Percentiles rank a stretch among this genome's conserved stretches.
Conservation (phyloP, 129 eudicot genomes). For the Escallonia rubra region DNA sequence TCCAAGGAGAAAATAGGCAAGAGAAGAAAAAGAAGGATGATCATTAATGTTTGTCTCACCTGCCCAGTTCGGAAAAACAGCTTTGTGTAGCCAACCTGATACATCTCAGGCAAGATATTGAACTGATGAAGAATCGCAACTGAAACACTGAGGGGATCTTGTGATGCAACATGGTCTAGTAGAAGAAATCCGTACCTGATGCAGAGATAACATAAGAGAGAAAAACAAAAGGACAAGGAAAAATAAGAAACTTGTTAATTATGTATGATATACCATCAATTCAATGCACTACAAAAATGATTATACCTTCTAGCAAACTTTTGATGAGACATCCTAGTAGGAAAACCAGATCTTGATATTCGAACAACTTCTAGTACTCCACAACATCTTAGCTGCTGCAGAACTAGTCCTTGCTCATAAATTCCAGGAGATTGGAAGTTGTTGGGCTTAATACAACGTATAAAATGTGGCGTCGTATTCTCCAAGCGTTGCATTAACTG, state of each 20-base stretch:
- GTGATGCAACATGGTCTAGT: constrained; percentile 66
- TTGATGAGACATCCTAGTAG: constrained; percentile 91
- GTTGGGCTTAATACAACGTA: constrained; percentile 97
- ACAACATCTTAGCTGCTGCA: constrained; percentile 91
- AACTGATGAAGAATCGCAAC: constrained; percentile 94
- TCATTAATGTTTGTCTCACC: constrained; percentile 34
- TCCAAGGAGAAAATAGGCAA: not conserved
- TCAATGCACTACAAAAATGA: not conserved
- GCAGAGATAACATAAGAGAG: constrained; percentile 13
- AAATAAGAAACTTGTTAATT: not conserved
- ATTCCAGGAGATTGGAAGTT: constrained; percentile 76
- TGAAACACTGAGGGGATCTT: constrained; percentile 84
- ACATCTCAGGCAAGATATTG: constrained; percentile 89
- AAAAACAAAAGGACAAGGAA: not conserved
- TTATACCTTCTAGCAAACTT: constrained; percentile 84
- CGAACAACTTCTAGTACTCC: constrained; percentile 96
- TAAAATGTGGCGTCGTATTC: constrained; percentile 91
- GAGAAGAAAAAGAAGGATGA: not conserved
- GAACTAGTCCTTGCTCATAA: constrained; percentile 72
- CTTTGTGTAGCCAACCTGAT: constrained; percentile 93
- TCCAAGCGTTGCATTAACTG: constrained; percentile 91
- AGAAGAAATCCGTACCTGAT: constrained; percentile 90
- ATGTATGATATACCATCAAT: too few relatives aligned
- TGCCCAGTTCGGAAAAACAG: constrained; percentile 93
- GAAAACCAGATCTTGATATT: constrained; percentile 91